Base-by-base conservation (phyloP, 345 rosid genomes). In the Raphanus raphanistrum region DNA sequence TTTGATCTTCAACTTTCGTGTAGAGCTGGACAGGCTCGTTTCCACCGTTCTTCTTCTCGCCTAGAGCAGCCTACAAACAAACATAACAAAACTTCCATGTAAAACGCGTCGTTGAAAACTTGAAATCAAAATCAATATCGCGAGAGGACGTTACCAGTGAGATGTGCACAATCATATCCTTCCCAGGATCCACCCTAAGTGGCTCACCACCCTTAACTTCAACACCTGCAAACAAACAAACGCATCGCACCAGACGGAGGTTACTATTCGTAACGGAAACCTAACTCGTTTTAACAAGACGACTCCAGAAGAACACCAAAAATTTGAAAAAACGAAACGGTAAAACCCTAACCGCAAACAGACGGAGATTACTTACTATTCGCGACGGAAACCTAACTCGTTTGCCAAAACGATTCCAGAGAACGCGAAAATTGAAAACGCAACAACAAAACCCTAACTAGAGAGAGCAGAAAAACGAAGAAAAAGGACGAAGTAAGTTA, bases 11-110 rank as follows among this genome's bases (percentile, higher is more conserved):
- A 66, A 80, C 32, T 28, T 75, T 85, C 60, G 87, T 68, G 79
- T 55, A 81, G 36, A 91, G 17, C 33, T 13, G 38, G 26, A 86
- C 79, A 3, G 82, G 50, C 16, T 81, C 90, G 5, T 54, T 86
- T 55, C 73, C 86, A 73, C 79, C 82, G 48, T 81, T 83, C 82
- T 84, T 87, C 15, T 38, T 74, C 86, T 89, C 88, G 7, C 90
- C 97, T 4, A 93, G 84, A 5, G 87, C 80, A 76, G 68, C 87
- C 98, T 93, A 81, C n/a, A 64, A 8, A n/a, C 54, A 45, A 45
- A 45, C 50, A 6, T 0, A 6, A 27, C 28, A 27, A 67, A 68
- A 65, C 27, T 29, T 38, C 35, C 4, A 70, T 27, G 16, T 33
- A 21, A 21, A 63, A 4, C 21, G 35, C 38, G 8, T 35, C 50